Conservation (phyloP, 1,139 yeast species). For the Saccharomycopsis crataegensis region DNA sequence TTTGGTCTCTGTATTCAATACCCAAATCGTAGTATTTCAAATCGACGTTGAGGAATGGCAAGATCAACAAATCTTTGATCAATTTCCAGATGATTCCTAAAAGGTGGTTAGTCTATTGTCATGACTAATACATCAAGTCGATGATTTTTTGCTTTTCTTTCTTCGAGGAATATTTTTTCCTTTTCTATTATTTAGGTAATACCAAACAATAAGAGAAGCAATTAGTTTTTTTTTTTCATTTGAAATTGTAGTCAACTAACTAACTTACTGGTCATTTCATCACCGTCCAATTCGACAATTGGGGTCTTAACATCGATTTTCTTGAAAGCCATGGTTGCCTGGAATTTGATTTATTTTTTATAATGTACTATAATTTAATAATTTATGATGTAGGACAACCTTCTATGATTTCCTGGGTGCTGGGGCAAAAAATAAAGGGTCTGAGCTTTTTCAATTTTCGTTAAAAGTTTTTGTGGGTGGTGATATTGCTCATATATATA, state of each 20-base stretch:
- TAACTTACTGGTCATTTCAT: conserved; percentile 57
- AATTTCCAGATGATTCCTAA: conserved; percentile 66
- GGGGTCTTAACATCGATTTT: conserved; percentile 67
- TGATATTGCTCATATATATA: too few relatives aligned
- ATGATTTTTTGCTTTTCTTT: too few relatives aligned
- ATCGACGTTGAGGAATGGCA: conserved; percentile 76
- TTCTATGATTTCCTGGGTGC: conserved; percentile 1
- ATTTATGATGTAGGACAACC: background rate
- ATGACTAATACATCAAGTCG: background rate
- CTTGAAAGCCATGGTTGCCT: conserved; percentile 12
- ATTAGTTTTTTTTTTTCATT: too few relatives aligned
- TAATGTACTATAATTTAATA: background rate
- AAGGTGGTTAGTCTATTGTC: background rate
- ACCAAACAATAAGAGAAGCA: too few relatives aligned
- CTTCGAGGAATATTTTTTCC: too few relatives aligned
- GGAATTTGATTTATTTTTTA: background rate
- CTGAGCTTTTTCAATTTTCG: too few relatives aligned
- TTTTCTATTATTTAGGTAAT: too few relatives aligned
- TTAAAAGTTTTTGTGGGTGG: too few relatives aligned
- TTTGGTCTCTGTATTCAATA: conserved; percentile 75
- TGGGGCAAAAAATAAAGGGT: background rate
- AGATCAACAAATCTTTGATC: conserved; percentile 61
- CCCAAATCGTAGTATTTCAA: conserved; percentile 89
- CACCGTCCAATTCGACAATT: conserved; percentile 78
- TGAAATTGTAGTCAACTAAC: too few relatives aligned